Evolutionary conservation across 495 filamentous ascomycete species (phyloP).

Genomic region (Penicillium cinerascens): DNA sequence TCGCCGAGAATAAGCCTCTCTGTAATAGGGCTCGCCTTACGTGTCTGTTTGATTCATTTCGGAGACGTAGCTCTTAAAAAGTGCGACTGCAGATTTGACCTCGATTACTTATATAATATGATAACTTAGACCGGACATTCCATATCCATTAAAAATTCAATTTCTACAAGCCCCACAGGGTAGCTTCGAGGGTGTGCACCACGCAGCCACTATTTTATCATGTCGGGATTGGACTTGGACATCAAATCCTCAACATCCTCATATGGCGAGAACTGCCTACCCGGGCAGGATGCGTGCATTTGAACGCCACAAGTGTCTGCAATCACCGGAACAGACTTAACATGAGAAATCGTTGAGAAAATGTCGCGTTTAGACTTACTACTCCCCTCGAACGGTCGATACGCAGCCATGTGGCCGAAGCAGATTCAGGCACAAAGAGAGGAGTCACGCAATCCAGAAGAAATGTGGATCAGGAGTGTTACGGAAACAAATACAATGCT

Average conservation of each 20-base stretch:
- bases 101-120: background rate
- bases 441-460: too few relatives aligned
- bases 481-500: too few relatives aligned
- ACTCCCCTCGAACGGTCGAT: too few relatives aligned
- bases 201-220: conserved; percentile 43
- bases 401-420: too few relatives aligned
- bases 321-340: too few relatives aligned
- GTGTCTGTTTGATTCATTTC: background rate
- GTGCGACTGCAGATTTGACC: background rate
- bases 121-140: too few relatives aligned
- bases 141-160: too few relatives aligned
- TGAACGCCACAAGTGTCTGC: conserved; percentile 14
- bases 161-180: conserved; percentile 46
- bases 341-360: too few relatives aligned
- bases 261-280: conserved; percentile 18
- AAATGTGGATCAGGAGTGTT: too few relatives aligned
- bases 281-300: conserved; percentile 22
- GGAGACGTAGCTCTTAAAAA: background rate
- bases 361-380: too few relatives aligned
- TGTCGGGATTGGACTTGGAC: conserved; percentile 9
- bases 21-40: background rate
- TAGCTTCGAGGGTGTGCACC: conserved; percentile 44
- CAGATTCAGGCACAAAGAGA: too few relatives aligned
- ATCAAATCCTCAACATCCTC: conserved; percentile 17
- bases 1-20: background rate